These are phyloP conservation scores for Monosporozyma servazzii DNA, from an alignment of 805 yeast species.

Conservation along the genomic window DNA sequence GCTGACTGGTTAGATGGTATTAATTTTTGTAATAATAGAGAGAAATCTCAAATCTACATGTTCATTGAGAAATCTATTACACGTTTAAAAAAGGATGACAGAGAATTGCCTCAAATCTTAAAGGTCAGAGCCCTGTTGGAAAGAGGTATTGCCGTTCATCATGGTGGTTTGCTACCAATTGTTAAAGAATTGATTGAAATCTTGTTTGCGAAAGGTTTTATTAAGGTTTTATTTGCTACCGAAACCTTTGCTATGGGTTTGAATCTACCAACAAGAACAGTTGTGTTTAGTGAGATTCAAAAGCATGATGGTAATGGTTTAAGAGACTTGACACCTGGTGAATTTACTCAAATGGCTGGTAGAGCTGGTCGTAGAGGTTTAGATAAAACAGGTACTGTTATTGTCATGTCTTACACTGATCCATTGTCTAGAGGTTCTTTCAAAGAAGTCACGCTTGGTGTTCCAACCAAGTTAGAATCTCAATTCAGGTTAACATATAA, in stretches of 20 bases:
- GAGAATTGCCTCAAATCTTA: conserved; percentile 85
- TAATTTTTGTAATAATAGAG: conserved; percentile 76
- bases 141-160: conserved; percentile 93
- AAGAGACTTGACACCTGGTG: conserved; percentile 85
- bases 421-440: conserved; percentile 51
- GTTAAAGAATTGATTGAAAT: conserved; percentile 92
- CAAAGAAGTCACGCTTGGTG: conserved; percentile 77
- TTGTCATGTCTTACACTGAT: conserved; percentile 72
- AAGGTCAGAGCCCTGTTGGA: conserved; percentile 73
- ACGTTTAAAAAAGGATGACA: conserved; percentile 81
- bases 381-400: conserved; percentile 89
- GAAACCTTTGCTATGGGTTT: conserved; percentile 99
- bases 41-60: conserved; percentile 86
- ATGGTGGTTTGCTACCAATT: conserved; percentile 87
- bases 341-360: conserved; percentile 98
- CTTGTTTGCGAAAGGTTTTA: conserved; percentile 73
- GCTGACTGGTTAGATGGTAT: conserved; percentile 68
- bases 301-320: conserved; percentile 86
- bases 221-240: conserved; percentile 89
- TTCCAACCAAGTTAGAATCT: conserved; percentile 80
- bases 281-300: conserved; percentile 73
- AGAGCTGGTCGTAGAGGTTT: conserved; percentile 97
- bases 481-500: conserved; percentile 92
- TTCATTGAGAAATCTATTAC: conserved; percentile 84
- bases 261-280: conserved; percentile 93